A percentile compares a stretch with the other conserved stretches of the same genome.
Conservation (phyloP, 2,329 filamentous ascomycete species). For the Phialophora verrucosa region DNA sequence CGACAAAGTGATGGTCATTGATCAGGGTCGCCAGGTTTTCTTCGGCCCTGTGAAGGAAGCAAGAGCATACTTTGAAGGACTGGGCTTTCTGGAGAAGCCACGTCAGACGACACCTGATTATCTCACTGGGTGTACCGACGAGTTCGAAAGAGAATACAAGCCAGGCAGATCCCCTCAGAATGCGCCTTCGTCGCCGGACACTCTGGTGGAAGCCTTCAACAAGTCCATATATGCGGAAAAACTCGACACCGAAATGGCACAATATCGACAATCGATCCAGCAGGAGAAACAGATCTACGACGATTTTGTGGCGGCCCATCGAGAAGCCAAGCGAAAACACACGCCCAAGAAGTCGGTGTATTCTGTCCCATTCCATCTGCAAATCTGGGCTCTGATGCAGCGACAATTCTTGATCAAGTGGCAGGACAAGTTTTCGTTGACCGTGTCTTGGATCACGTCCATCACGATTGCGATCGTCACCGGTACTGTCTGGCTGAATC, state of each 20-base stretch:
- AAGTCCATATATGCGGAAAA: slow-evolving; percentile 64
- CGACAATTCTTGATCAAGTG: slow-evolving; percentile 85
- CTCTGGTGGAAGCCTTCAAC: slow-evolving; percentile 72
- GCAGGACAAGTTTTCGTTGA: slow-evolving; percentile 80
- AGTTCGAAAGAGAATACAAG: slow-evolving; percentile 80
- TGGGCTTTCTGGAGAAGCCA: slow-evolving; percentile 76
- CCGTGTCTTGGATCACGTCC: slow-evolving; percentile 72
- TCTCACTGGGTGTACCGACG: slow-evolving; percentile 79
- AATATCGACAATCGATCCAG: slow-evolving; percentile 69
- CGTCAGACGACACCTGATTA: slow-evolving; percentile 83
- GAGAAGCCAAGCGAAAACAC: slow-evolving; percentile 76
- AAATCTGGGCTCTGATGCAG: slow-evolving; percentile 82
- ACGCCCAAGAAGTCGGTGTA: slow-evolving; percentile 77
- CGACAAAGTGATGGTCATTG: slow-evolving; percentile 84
- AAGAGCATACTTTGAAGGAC: slow-evolving; percentile 73
- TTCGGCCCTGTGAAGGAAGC: slow-evolving; percentile 73
- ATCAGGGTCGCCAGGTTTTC: slow-evolving; percentile 75
- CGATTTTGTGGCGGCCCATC: slow-evolving; percentile 77
- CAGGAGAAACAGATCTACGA: slow-evolving; percentile 71
- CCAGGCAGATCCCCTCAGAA: slow-evolving; percentile 68
- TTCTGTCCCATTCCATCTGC: slow-evolving; percentile 79
- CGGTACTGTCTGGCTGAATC: slow-evolving; percentile 77
- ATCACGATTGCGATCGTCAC: slow-evolving; percentile 78
- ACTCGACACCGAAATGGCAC: slow-evolving; percentile 69
- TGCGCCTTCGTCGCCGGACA: slow-evolving; percentile 70